Evolutionary conservation across 1,284 basidiomycete species (phyloP), one percentile per base, ranked within the genome.

Genomic region (Mycena citricolor): DNA sequence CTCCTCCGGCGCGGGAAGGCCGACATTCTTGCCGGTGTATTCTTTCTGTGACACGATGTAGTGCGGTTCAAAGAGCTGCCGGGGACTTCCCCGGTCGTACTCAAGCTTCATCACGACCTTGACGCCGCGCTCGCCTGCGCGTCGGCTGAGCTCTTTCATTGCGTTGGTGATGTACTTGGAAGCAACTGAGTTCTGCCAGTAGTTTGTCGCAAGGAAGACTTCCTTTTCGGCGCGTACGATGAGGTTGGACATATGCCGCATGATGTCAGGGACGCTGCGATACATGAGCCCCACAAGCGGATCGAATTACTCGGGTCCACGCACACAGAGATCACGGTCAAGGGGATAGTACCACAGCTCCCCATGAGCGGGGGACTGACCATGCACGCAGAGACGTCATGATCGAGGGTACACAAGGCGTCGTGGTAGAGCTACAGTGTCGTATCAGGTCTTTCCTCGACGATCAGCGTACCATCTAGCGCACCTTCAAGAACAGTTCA

Each of bases 71-170:
- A 68, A 56, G 19, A 79, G 56, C 61, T 81, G 80, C 58, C 76
- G 73, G 51, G 75, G 66, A 34, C 73, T 77, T 1, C 83, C 84
- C 52, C 83, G 73, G 56, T 86, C 83, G 62, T 85, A 86, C 57
- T 85, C 77, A 57, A 86, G 60, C 56, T 79, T 77, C 43, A 78
- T 66, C 34, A 85, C 68, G n/a, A 82, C 70, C 52, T 71, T 76
- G 39, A 58, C 63, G 1, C 70, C 68, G 3, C 70, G 66, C 29
- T 68, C 65, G 53, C 73, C 70, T 5, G 70, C 64, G 10, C 74
- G 62, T 28, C 63, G 68, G 11, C 77, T 79, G 11, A 86, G 67
- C 47, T 82, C 77, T 14, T 66, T 67, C 8, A 86, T 63, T 0
- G 78, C 77, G 23, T 74, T 65, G 7, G 73, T 68, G 42, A 86